Base-by-base conservation (phyloP, 2,329 filamentous ascomycete species). In the Xylariaceae sp. region DNA sequence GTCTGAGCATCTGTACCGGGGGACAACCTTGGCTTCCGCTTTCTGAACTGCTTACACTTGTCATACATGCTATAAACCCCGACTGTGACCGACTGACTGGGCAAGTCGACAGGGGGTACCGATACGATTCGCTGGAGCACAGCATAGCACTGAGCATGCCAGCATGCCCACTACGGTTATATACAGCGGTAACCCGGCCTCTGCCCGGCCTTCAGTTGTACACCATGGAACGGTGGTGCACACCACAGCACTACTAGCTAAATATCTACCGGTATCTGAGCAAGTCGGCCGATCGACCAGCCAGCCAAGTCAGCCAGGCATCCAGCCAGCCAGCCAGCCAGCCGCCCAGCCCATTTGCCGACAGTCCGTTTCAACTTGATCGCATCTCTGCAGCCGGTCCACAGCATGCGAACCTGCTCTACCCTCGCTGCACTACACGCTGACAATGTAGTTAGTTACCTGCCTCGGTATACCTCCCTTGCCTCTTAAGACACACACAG, bases 401-500 rank as follows among this genome's bases (percentile, higher is more conserved):
- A 49, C 32, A 34, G 32, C 32, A 34, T 34, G 32, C 32, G 6
- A 34, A 34, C 32, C 13, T 15, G 13, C 32, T 10, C 10, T 34
- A 34, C 32, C 32, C 32, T 34, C 32, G 13, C 32, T 10, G 32
- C 13, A 13, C 32, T 15, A 34, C 26, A 26, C 26, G 26, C 26
- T 26, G 8, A 26, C 26, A 4, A 26, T 26, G 26, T 26, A 26
- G 26, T 15, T 5, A 34, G 5, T 15, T 34, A 34, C 30, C 29
- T 30, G 10, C 29, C 30, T 34, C 8, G 9, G 5, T 34, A 34
- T 26, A 26, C 30, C 30, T 34, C 3, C 30, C 30, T 34, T 26
- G 26, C 26, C 41, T 44, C 39, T 30, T 47, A 43, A 51, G 47
- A 43, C 43, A 32, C 41, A 22, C 37, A 21, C 47, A 26, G 36